phyloP scores from a whole-genome alignment of 2,329 filamentous ascomycete genomes.

The Phoma sp. region DNA sequence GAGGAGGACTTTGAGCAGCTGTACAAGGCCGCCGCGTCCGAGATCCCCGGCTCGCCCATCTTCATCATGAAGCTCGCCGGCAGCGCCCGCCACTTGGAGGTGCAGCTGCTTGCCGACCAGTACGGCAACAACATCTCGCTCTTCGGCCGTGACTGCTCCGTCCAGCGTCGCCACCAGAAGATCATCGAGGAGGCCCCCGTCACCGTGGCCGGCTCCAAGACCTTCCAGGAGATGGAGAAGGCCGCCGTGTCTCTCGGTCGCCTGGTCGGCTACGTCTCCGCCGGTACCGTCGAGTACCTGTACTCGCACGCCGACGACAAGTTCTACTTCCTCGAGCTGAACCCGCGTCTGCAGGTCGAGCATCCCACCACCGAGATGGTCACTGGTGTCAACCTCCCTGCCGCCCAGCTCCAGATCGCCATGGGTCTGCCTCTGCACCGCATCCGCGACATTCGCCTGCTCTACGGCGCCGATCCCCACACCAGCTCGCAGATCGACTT shows the following conservation, averaged over 20 bases:
- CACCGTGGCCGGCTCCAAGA: conserved; percentile 86
- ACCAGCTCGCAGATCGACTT: conserved; percentile 90
- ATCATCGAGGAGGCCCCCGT: conserved; percentile 99
- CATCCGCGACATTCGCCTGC: conserved; percentile 91
- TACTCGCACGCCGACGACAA: conserved; percentile 98
- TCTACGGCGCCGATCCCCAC: conserved; percentile 95
- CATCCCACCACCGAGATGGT: conserved; percentile 99
- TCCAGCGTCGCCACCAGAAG: conserved; percentile 98
- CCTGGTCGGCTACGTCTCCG: conserved; percentile 97
- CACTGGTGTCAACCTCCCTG: conserved; percentile 93
- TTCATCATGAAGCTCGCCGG: conserved; percentile 99
- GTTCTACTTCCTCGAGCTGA: conserved; percentile 99
- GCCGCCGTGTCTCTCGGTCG: conserved; percentile 92
- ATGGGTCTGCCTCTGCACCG: conserved; percentile 97
- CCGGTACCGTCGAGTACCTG: conserved; percentile 97
- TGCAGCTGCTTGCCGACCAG: conserved; percentile 96
- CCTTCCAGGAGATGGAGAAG: conserved; percentile 96
- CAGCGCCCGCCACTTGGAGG: conserved; percentile 94
- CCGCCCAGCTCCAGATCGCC: conserved; percentile 96
- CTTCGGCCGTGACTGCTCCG: conserved; percentile 97
- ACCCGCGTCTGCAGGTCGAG: conserved; percentile 98
- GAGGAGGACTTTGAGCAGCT: conserved; percentile 85
- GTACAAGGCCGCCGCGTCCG: conserved; percentile 94
- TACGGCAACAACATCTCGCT: conserved; percentile 99
- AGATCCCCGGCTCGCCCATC: conserved; percentile 98